Evolutionary conservation across 75 land plant species (phyloP), one percentile per base, ranked within the genome.

Genomic region (Chamaecyparis obtusa): DNA sequence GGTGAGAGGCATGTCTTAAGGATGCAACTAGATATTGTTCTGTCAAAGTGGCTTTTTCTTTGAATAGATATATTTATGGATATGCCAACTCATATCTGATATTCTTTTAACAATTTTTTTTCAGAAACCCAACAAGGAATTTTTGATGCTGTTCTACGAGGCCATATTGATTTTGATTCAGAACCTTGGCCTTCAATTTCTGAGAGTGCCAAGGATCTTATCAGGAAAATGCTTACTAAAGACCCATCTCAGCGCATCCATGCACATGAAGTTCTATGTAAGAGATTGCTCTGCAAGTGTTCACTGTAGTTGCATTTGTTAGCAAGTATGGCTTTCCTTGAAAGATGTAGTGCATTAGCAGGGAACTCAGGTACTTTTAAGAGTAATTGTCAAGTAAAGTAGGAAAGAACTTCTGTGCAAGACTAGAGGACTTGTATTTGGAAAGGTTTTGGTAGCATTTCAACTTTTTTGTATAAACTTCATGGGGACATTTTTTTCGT

Each of bases 131-230:
- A 94, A 64, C 95, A 94, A 76, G 95, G 95, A 17, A 94, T 96
- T 87, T 95, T 95, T 88, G 96, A 96, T 91, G 95, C 95, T 44
- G 97, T 96, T 57, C 85, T 96, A 83, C 91, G 92, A 91, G 96
- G 94, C 72, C 79, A 86, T 30, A 93, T 96, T 89, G 97, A 96
- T 86, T 96, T 96, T 87, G 95, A 91, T 0, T 93, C 97, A 55
- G 96, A 96, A 35, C 97, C 97, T 51, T 96, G 96, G 97, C 97
- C 97, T 37, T 36, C 88, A 41, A 96, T 96, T 75, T 96, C 97
- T 86, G 94, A 95, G 37, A 94, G 96, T 91, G 97, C 96, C 48
- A 96, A 95, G 90, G 97, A 96, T 86, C 95, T 96, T n/a, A 96
- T 96, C 74, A 86, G 91, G 24, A 96, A 90, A 86, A 96, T 96